These are phyloP conservation scores for Chlorella sp. DNA, from an alignment of 139 green algal species.

Conservation along the genomic window DNA sequence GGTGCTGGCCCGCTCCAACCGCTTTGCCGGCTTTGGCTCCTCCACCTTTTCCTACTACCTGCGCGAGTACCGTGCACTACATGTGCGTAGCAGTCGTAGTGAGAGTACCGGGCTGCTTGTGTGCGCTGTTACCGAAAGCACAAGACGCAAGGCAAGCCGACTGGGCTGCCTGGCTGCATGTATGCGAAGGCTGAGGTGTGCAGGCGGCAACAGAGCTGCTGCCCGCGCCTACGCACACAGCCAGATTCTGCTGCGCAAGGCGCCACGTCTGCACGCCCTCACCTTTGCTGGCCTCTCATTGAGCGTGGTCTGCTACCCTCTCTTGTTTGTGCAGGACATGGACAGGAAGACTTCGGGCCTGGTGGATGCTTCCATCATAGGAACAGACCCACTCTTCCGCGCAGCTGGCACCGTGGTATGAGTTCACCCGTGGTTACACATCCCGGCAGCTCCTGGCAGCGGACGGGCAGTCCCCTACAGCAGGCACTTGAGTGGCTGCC, in stretches of 20 bases:
- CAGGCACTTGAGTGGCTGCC: too few species aligned
- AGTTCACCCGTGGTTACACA: too few species aligned
- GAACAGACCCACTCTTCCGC: constrained; percentile 68
- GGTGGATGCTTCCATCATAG: constrained; percentile 69
- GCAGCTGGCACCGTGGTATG: neutral
- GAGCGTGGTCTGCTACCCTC: too few species aligned
- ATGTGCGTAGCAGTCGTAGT: constrained; percentile 21
- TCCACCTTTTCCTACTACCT: constrained; percentile 77
- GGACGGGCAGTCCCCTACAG: too few species aligned
- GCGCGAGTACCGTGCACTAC: constrained; percentile 57
- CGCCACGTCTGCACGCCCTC: too few species aligned
- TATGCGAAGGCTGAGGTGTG: neutral
- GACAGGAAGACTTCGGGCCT: constrained; percentile 52
- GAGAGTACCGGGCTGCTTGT: neutral
- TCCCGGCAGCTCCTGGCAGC: neutral
- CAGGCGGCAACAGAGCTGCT: neutral
- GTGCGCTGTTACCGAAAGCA: too few species aligned
- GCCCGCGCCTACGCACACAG: too few species aligned
- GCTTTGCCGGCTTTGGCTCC: constrained; percentile 75
- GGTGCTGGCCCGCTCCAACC: constrained; percentile 59
- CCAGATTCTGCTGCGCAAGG: too few species aligned
- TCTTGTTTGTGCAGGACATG: constrained; percentile 42
- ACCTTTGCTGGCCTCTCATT: too few species aligned
- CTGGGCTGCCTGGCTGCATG: neutral
- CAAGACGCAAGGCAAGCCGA: too few species aligned